These are phyloP conservation scores for Krasilnikovozyma curviuscula DNA, from an alignment of 768 basidiomycete species.

Conservation along the genomic window DNA sequence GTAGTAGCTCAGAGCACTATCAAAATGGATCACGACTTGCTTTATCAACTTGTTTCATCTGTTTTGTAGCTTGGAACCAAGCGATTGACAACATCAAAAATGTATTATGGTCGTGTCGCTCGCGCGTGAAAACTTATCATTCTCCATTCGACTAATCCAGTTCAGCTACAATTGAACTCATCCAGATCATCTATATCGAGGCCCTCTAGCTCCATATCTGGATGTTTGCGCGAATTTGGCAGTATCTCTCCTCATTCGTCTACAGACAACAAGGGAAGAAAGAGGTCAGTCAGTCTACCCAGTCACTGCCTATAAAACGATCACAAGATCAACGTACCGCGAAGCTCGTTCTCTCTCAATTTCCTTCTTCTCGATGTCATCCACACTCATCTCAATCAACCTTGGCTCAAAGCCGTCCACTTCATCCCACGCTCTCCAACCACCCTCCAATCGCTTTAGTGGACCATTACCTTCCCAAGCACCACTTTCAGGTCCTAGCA, in stretches of 20 bases:
- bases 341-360: conserved; percentile 65
- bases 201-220: too few species aligned
- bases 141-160: too few species aligned
- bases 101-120: too few species aligned
- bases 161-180: too few species aligned
- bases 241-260: conserved; percentile 9
- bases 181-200: too few species aligned
- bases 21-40: too few species aligned
- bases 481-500: conserved; percentile 42
- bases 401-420: conserved; percentile 74
- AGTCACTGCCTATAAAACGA: neutral
- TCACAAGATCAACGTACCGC: neutral
- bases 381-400: conserved; percentile 65
- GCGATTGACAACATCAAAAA: too few species aligned
- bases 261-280: neutral
- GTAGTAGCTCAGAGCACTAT: too few species aligned
- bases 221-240: conserved; percentile 6
- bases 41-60: too few species aligned
- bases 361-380: conserved; percentile 82
- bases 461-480: conserved; percentile 14
- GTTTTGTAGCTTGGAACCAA: too few species aligned
- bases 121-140: too few species aligned
- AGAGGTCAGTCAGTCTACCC: neutral
- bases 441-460: conserved; percentile 59
- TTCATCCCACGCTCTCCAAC: conserved; percentile 92